Evolutionary conservation across 2,329 filamentous ascomycete species (phyloP).

Genomic region (Sporothrix humicola): DNA sequence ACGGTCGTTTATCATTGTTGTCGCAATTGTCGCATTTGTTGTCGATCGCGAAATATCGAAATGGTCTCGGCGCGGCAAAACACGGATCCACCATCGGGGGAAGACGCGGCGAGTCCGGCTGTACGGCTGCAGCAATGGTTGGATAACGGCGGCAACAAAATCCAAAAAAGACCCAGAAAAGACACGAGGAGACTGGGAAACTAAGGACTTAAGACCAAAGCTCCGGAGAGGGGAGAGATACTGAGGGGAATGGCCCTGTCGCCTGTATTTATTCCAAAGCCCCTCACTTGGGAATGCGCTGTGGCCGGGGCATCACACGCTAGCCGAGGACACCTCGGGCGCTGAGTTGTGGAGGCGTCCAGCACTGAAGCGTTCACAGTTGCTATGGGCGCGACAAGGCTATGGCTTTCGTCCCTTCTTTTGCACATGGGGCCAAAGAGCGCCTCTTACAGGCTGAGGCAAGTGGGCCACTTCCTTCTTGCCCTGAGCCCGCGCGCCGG

Average conservation of each 20-base stretch:
- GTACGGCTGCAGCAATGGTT: conserved; percentile 4
- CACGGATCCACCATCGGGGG: conserved; percentile 13
- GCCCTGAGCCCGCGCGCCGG: background rate
- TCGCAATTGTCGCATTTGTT: background rate
- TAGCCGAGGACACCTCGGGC: conserved; percentile 13
- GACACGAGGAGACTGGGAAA: background rate
- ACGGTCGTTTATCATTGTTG: background rate
- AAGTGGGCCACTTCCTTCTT: background rate
- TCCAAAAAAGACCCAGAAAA: background rate
- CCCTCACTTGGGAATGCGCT: conserved; percentile 13
- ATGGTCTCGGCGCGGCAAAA: conserved; percentile 5
- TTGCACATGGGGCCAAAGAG: conserved; percentile 29
- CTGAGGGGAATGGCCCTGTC: background rate
- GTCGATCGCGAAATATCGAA: background rate
- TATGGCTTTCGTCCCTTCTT: too few species aligned
- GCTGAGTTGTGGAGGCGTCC: background rate
- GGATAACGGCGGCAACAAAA: conserved; percentile 12
- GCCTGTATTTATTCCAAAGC: conserved; percentile 28
- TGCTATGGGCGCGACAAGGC: too few species aligned
- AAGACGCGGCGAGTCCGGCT: conserved; percentile 25
- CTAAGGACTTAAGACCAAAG: background rate
- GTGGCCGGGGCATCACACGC: background rate
- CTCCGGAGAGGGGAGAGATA: background rate
- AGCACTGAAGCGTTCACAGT: too few species aligned
- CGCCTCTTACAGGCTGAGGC: conserved; percentile 19